Conservation (phyloP, 2,329 filamentous ascomycete species). For the Xylaria sp. region DNA sequence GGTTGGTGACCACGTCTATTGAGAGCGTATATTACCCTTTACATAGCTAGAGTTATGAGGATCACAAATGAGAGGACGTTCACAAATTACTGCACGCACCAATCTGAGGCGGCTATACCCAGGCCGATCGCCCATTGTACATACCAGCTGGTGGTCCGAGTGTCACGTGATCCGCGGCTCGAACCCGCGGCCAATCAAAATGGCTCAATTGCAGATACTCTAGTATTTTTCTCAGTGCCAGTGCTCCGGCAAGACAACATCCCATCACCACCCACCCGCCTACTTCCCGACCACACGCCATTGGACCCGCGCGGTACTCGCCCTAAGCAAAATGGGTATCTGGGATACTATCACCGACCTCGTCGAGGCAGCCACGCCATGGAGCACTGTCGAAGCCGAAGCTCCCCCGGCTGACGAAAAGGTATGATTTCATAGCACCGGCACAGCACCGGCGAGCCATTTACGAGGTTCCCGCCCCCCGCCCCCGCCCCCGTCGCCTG, state of each 20-base stretch:
- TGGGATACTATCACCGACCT: constrained; percentile 67
- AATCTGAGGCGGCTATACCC: neutral
- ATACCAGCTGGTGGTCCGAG: constrained; percentile 11
- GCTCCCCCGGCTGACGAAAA: constrained; percentile 68
- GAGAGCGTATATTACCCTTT: too few relatives aligned
- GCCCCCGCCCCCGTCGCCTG: neutral
- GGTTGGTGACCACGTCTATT: too few relatives aligned
- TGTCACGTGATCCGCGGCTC: constrained; percentile 36
- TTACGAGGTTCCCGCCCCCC: constrained; percentile 2
- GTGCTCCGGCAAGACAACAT: constrained; percentile 34
- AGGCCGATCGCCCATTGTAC: too few relatives aligned
- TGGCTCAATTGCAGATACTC: constrained; percentile 53
- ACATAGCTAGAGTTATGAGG: too few relatives aligned
- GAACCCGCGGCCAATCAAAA: constrained; percentile 48
- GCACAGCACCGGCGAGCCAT: constrained; percentile 8
- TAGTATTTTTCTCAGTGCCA: constrained; percentile 38
- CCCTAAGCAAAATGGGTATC: constrained; percentile 62
- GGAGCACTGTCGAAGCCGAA: constrained; percentile 67
- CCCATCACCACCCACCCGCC: constrained; percentile 34
- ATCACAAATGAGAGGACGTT: neutral
- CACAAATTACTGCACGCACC: neutral
- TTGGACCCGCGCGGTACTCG: constrained; percentile 41
- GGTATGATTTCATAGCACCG: constrained; percentile 42
- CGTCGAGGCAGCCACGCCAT: constrained; percentile 66
- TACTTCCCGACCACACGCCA: constrained; percentile 43